Conservation (phyloP, 2,329 filamentous ascomycete species). For the Scortechinia acanthostroma region DNA sequence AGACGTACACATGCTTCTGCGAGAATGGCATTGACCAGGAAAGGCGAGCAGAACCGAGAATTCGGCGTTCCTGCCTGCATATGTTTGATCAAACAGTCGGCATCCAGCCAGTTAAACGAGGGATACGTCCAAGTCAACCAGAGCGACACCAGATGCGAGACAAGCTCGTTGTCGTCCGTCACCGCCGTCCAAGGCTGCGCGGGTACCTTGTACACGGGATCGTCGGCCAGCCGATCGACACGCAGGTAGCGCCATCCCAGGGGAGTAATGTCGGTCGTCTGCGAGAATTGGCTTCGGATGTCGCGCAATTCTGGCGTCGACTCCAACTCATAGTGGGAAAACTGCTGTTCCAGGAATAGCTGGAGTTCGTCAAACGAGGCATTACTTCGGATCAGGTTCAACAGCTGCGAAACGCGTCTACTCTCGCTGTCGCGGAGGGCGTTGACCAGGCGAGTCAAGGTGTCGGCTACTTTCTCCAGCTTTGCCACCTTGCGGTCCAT, state of each 20-base stretch:
- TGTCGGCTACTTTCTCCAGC: not conserved
- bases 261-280: not conserved
- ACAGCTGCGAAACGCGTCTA: conserved; percentile 9
- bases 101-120: conserved; percentile 17
- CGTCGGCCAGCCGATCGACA: conserved; percentile 10
- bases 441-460: conserved; percentile 2
- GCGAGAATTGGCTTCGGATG: not conserved
- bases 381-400: conserved; percentile 15
- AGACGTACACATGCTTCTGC: conserved; percentile 20
- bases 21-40: conserved; percentile 21
- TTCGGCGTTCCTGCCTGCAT: conserved; percentile 15
- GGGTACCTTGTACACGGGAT: conserved; percentile 12
- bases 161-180: conserved; percentile 18
- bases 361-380: conserved; percentile 12
- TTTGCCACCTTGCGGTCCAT: conserved; percentile 6
- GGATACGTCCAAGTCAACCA: conserved; percentile 21
- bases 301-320: not conserved
- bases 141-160: conserved; percentile 20
- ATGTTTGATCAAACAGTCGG: conserved; percentile 15
- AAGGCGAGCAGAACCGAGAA: conserved; percentile 18
- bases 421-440: conserved; percentile 9
- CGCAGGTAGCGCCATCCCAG: not conserved
- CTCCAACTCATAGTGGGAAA: conserved; percentile 3
- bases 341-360: conserved; percentile 9
- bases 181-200: conserved; percentile 21